Percentiles rank a stretch among this genome's conserved stretches.
These are phyloP conservation scores for Adansonia gregorii DNA, from an alignment of 441 rosid genomes.

Conservation along the genomic window DNA sequence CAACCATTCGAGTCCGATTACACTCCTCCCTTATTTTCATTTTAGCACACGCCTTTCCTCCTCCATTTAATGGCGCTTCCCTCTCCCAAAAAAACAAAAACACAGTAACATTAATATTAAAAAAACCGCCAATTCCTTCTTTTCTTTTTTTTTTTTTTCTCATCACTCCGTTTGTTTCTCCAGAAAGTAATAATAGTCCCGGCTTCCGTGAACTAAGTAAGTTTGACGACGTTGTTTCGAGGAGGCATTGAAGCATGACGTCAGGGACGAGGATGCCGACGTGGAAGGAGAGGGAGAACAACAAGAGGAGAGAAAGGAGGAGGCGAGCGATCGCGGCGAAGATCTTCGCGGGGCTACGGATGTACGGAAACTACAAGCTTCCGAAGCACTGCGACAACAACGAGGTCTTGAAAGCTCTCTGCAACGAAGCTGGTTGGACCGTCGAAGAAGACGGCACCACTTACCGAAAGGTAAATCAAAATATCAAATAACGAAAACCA, in stretches of 20 bases:
- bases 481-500: neutral
- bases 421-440: conserved; percentile 72
- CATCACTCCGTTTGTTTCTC: conserved; percentile 33
- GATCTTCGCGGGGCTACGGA: conserved; percentile 63
- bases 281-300: conserved; percentile 79
- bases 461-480: conserved; percentile 58
- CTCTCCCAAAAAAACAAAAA: conserved; percentile 12
- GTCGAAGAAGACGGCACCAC: conserved; percentile 78
- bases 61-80: conserved; percentile 36
- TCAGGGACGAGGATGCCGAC: conserved; percentile 70
- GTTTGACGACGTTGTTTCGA: conserved; percentile 2
- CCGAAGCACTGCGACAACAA: conserved; percentile 81
- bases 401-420: conserved; percentile 70
- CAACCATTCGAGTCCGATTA: conserved; percentile 3
- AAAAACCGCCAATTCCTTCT: conserved; percentile 27
- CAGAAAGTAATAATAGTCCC: conserved; percentile 26
- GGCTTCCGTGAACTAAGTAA: neutral
- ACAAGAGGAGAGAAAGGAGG: conserved; percentile 68
- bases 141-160: no score
- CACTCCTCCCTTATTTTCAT: neutral
- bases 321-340: conserved; percentile 73
- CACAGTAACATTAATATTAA: neutral
- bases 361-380: conserved; percentile 69
- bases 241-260: conserved; percentile 44
- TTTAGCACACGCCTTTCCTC: conserved; percentile 36